Percentiles rank a stretch among this genome's conserved stretches.
Evolutionary conservation across 169 alveolate genomes (phyloP).

Genomic region (Plasmodium gonderi): DNA sequence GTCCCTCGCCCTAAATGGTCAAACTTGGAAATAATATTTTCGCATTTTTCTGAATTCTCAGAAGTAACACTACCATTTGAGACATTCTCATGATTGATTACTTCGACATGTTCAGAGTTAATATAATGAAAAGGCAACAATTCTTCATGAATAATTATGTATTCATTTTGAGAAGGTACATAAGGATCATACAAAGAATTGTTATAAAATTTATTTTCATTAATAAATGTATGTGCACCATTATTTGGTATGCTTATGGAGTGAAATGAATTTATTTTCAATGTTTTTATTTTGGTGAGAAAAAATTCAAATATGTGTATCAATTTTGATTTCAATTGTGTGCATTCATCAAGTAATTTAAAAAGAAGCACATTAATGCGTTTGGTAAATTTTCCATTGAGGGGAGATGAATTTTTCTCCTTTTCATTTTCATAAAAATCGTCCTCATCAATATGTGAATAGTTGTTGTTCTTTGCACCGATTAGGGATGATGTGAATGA

Average conservation of each 20-base stretch:
- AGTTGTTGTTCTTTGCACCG: not conserved
- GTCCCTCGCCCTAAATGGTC: not conserved
- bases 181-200: not conserved
- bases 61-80: not conserved
- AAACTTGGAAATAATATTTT: not conserved
- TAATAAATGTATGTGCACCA: not conserved
- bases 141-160: not conserved
- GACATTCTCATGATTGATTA: not conserved
- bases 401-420: not conserved
- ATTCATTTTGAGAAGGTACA: not conserved
- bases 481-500: not conserved
- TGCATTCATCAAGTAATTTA: not conserved
- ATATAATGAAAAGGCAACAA: not conserved
- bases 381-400: not conserved
- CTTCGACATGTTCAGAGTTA: not conserved
- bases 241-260: not conserved
- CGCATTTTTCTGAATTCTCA: not conserved
- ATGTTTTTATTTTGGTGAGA: not conserved
- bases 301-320: not conserved
- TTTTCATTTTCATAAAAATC: not conserved
- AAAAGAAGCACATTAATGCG: not conserved
- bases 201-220: not conserved
- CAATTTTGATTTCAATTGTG: not conserved
- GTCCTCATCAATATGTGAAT: not conserved
- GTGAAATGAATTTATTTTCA: not conserved